These are phyloP conservation scores for Aspergillus fructus DNA, from an alignment of 2,329 filamentous ascomycete species.

Conservation along the genomic window DNA sequence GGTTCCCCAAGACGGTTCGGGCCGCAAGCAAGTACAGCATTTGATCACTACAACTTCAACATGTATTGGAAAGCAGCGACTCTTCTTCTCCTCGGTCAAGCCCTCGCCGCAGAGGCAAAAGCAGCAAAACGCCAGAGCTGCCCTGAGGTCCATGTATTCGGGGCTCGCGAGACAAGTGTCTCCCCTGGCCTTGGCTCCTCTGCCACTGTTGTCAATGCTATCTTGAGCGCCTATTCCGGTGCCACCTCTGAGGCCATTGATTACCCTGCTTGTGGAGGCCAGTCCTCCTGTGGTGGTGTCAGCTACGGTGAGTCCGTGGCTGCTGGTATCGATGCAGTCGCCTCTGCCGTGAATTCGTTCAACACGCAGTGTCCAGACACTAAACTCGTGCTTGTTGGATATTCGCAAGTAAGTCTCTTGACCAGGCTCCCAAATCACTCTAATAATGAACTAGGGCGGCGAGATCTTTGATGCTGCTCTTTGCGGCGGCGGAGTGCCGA, in stretches of 20 bases:
- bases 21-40: too few relatives aligned
- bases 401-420: constrained; percentile 53
- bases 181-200: constrained; percentile 53
- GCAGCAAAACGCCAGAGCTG: constrained; percentile 32
- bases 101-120: constrained; percentile 6
- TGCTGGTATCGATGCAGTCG: constrained; percentile 59
- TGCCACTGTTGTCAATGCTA: constrained; percentile 51
- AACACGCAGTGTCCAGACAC: constrained; percentile 58
- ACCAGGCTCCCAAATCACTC: too few relatives aligned
- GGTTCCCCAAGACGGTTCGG: too few relatives aligned
- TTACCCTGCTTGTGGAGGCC: constrained; percentile 65
- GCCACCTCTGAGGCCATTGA: constrained; percentile 56
- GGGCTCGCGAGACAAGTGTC: constrained; percentile 52
- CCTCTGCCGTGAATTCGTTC: constrained; percentile 59
- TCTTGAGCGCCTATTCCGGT: constrained; percentile 50
- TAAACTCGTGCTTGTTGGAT: constrained; percentile 61
- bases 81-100: neutral
- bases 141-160: constrained; percentile 51
- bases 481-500: constrained; percentile 56
- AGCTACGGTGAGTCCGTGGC: constrained; percentile 58
- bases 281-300: constrained; percentile 34
- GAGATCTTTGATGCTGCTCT: constrained; percentile 64
- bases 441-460: constrained; percentile 46
- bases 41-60: neutral
- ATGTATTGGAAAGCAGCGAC: neutral